Conservation (phyloP, 768 basidiomycete species). For the Collybia mongolica region DNA sequence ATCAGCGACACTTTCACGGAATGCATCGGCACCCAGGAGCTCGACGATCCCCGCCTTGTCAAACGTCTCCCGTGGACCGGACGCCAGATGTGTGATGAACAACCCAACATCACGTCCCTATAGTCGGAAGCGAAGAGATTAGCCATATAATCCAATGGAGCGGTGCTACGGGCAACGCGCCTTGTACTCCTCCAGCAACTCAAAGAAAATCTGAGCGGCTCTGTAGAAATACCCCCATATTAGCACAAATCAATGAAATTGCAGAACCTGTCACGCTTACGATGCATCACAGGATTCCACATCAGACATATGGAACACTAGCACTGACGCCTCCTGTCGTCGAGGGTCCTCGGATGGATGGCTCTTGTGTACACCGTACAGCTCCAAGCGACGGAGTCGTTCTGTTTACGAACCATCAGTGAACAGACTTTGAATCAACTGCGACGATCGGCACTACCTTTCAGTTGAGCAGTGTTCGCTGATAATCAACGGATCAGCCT, state of each 20-base stretch:
- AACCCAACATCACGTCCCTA: conserved; percentile 50
- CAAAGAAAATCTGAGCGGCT: conserved; percentile 81
- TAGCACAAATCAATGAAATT: not conserved
- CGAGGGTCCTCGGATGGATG: conserved; percentile 91
- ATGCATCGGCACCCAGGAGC: conserved; percentile 45
- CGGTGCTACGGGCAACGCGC: conserved; percentile 31
- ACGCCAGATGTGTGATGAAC: conserved; percentile 50
- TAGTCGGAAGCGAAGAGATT: not conserved
- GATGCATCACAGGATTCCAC: conserved; percentile 90
- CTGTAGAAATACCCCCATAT: conserved; percentile 31
- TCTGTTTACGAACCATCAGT: conserved; percentile 37
- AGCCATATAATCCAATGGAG: not conserved
- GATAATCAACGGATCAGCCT: not conserved
- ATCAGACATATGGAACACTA: conserved; percentile 94
- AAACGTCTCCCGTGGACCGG: conserved; percentile 38
- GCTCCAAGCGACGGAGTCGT: conserved; percentile 78
- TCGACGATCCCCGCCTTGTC: conserved; percentile 51
- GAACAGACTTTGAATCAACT: not conserved
- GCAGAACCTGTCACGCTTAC: conserved; percentile 43
- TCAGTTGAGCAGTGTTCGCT: conserved; percentile 96
- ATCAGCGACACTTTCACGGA: conserved; percentile 49
- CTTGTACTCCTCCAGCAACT: conserved; percentile 76
- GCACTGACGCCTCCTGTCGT: conserved; percentile 66
- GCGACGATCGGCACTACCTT: conserved; percentile 45
- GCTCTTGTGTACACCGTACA: conserved; percentile 76